Base-by-base conservation (phyloP, 1,139 yeast genomes). In the Magnusiomyces paraingens region DNA sequence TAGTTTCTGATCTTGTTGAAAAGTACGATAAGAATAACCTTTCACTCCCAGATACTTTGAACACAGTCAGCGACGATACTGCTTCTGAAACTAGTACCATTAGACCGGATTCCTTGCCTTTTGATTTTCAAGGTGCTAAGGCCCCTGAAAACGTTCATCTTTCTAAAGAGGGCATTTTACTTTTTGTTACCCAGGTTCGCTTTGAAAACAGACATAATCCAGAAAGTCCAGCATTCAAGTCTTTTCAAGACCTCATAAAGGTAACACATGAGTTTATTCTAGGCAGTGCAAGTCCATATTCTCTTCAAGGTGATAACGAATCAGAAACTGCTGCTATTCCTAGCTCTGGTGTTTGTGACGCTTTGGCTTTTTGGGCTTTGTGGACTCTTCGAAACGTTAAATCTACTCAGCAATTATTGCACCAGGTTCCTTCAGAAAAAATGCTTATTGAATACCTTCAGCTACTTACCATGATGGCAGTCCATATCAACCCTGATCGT, bases 371-470 rank as follows among this genome's bases (percentile, higher is more conserved):
- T 59, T 77, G 79, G 77, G 64, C 72, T 2, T 70, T 79, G 68
- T 65, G 68, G 62, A 65, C 72, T 2, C 62, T 75, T n/a, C 61
- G 67, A 5, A 61, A 64, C 15, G 60, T 69, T n/a, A 64, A 71
- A 17, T 58, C 64, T 12, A 61, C 61, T 26, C 67, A 68, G 22
- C 42, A 46, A 18, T 36, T 46, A 18, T n/a, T 6, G 10, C 66
- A 72, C 38, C 63, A 58, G 18, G 57, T 54, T 3, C 57, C 64
- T 52, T 57, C 58, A 39, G 52, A 57, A 48, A 58, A 56, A 10
- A 62, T 73, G n/a, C 61, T 72, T 22, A 64, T 65, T 39, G 65
- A 74, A 4, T 80, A 75, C 59, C 62, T 81, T n/a, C 83, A 79
- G 63, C 67, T 73, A 55, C 59, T 79, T 42, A 65, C 49, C 2